Percentiles rank a stretch among this genome's conserved stretches.
These are phyloP conservation scores for Martiniozyma abietophila DNA, from an alignment of 805 yeast species.

Conservation along the genomic window DNA sequence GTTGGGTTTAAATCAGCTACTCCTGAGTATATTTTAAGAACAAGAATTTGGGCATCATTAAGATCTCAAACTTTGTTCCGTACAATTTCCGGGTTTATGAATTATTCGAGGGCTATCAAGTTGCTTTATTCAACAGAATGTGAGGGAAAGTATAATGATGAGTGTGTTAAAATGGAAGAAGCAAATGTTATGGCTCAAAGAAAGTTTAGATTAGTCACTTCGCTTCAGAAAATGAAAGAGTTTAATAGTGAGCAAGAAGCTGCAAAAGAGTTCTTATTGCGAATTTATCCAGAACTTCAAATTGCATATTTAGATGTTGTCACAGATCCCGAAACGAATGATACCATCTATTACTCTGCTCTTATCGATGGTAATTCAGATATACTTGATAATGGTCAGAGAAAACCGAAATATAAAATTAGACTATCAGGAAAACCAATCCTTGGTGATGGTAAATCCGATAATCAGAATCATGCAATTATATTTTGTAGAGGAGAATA, in stretches of 20 bases:
- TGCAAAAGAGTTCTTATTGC: conserved; percentile 69
- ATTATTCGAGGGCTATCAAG: conserved; percentile 93
- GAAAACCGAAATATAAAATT: conserved; percentile 69
- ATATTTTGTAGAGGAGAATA: conserved; percentile 81
- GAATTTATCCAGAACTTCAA: conserved; percentile 79
- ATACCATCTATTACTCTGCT: conserved; percentile 64
- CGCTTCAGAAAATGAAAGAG: conserved; percentile 76
- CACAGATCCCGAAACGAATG: conserved; percentile 82
- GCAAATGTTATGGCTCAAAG: conserved; percentile 93
- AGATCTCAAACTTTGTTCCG: conserved; percentile 95
- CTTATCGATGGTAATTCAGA: conserved; percentile 77
- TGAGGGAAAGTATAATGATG: too few species aligned
- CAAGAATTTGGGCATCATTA: conserved; percentile 97
- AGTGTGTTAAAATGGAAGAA: conserved; percentile 94
- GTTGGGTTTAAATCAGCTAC: conserved; percentile 97
- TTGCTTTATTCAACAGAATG: conserved; percentile 87
- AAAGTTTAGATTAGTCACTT: conserved; percentile 71
- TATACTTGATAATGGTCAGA: conserved; percentile 59
- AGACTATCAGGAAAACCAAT: conserved; percentile 79
- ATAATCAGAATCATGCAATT: conserved; percentile 74
- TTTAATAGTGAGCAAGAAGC: conserved; percentile 69
- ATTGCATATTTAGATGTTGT: conserved; percentile 92
- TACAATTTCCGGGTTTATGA: conserved; percentile 98
- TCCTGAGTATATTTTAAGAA: conserved; percentile 91
- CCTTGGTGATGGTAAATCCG: conserved; percentile 83